Percentiles rank a stretch among this genome's conserved stretches.
Conservation (phyloP, 169 alveolate species). For the Theileria orientalis region DNA sequence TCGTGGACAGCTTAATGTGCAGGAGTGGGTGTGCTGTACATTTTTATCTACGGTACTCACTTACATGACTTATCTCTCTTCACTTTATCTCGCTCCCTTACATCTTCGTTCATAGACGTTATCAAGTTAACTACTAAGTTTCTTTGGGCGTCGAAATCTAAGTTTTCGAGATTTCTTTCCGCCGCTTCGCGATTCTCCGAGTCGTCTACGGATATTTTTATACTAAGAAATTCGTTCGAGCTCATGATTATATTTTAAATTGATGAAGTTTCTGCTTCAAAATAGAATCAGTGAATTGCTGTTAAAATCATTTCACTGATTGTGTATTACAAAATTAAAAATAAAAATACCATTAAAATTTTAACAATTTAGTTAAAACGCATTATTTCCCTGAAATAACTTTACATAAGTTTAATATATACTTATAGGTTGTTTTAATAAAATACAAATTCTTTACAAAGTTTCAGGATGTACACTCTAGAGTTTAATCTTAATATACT, state of each 20-base stretch:
- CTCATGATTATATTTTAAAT: background rate
- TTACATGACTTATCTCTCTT: slow-evolving; percentile 44
- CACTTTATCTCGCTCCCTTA: slow-evolving; percentile 45
- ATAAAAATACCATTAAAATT: background rate
- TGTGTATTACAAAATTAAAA: no score
- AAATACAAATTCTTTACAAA: no score
- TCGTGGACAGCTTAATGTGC: slow-evolving; percentile 49
- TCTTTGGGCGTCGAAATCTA: slow-evolving; percentile 60
- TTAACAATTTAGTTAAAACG: background rate
- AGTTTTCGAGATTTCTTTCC: slow-evolving; percentile 45
- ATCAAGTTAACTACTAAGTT: slow-evolving; percentile 23
- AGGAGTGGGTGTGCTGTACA: slow-evolving; percentile 43
- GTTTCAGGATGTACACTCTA: background rate
- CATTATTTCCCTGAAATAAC: no score
- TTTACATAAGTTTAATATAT: no score
- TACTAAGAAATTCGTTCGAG: background rate
- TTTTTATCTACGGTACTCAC: background rate
- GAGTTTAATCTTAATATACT: slow-evolving; percentile 7
- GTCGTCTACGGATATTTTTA: slow-evolving; percentile 18
- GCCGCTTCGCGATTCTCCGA: slow-evolving; percentile 12
- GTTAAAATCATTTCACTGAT: background rate
- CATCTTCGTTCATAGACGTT: slow-evolving; percentile 42
- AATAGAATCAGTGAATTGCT: background rate
- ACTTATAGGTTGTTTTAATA: no score
- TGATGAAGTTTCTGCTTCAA: background rate